Evolutionary conservation across 345 rosid genomes (phyloP).

Genomic region (Gossypium stocksii): DNA sequence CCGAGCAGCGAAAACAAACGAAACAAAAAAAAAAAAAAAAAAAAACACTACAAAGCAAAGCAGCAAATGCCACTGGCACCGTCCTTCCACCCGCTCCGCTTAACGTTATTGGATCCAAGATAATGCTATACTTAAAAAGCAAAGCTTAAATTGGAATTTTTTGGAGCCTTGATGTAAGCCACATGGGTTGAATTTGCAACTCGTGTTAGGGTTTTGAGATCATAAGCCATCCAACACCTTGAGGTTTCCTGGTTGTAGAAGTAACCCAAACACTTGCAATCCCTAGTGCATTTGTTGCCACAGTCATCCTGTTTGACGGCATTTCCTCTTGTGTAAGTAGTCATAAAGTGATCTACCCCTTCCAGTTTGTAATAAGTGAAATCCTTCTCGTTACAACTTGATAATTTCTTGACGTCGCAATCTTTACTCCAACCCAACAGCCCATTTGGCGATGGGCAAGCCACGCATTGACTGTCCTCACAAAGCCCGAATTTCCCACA

Average conservation of each 20-base stretch:
- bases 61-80: no score
- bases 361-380: constrained; percentile 38
- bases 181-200: constrained; percentile 24
- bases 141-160: background rate
- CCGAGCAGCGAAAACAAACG: no score
- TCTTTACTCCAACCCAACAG: constrained; percentile 42
- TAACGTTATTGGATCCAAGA: no score
- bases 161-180: constrained; percentile 26
- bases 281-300: constrained; percentile 21
- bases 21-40: no score
- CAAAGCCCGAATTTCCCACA: constrained; percentile 36
- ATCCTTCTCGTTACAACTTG: constrained; percentile 16
- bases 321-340: constrained; percentile 39
- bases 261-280: constrained; percentile 25
- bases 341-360: constrained; percentile 50
- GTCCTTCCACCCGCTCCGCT: no score
- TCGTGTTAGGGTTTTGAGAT: constrained; percentile 21
- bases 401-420: constrained; percentile 27
- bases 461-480: constrained; percentile 26
- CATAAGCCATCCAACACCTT: constrained; percentile 27
- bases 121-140: no score
- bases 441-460: constrained; percentile 24
- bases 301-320: constrained; percentile 21
- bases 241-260: constrained; percentile 23
- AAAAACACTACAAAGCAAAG: no score